Percentiles rank a stretch among this genome's conserved stretches.
These are phyloP conservation scores for Biancaea sappan DNA, from an alignment of 306 rosid species.

Conservation along the genomic window DNA sequence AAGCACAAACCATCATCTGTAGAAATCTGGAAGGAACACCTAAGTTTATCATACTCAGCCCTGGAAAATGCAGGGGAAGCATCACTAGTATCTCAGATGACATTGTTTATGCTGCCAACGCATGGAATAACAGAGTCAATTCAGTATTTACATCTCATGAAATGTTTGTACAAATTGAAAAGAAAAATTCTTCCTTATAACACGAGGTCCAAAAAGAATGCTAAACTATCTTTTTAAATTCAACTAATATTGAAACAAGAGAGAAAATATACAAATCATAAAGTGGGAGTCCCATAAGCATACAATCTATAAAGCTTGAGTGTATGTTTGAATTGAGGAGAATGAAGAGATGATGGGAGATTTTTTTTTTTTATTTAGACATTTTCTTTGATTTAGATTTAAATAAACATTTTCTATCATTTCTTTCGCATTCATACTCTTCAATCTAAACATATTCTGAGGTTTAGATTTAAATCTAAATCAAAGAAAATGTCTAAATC, in stretches of 20 bases:
- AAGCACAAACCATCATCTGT: not conserved
- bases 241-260: not conserved
- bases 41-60: not conserved
- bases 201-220: not conserved
- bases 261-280: not conserved
- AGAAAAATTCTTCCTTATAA: not conserved
- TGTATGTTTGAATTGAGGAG: not conserved
- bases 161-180: not conserved
- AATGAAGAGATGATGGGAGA: not conserved
- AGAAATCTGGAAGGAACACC: not conserved
- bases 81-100: not conserved
- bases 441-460: not conserved
- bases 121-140: not conserved
- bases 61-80: not conserved
- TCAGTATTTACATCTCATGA: not conserved
- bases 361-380: not conserved
- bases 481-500: not conserved
- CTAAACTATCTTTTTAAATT: not conserved
- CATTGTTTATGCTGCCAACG: not conserved
- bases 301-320: not conserved
- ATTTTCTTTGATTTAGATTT: not conserved
- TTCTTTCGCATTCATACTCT: not conserved
- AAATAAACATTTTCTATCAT: not conserved
- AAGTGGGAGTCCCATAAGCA: not conserved
- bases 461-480: not conserved